Percentiles rank a stretch among this genome's conserved stretches.
These are phyloP conservation scores for Pachyrhizus erosus DNA, from an alignment of 306 rosid species.

Conservation along the genomic window DNA sequence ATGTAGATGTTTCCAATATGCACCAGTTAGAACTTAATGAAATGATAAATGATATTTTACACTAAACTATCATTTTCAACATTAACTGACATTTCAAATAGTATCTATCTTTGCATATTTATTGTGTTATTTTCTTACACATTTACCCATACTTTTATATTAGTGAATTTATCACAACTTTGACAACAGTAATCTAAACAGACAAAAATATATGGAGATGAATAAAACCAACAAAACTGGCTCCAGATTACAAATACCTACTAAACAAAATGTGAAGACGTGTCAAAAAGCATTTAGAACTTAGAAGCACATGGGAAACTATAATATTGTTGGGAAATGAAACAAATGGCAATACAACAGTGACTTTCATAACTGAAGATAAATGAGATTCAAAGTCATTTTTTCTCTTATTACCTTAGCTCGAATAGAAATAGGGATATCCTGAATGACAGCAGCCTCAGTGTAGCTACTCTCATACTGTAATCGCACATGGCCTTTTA, in stretches of 20 bases:
- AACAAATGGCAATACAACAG: neutral
- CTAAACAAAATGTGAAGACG: constrained; percentile 5
- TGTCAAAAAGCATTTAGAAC: neutral
- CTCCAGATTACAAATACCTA: neutral
- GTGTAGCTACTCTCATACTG: constrained; percentile 95
- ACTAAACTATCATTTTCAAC: neutral
- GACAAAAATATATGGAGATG: neutral
- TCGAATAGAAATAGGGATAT: constrained; percentile 86
- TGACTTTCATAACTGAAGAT: constrained; percentile 4
- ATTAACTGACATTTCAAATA: constrained; percentile 8
- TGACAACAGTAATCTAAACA: constrained; percentile 1
- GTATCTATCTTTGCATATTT: neutral
- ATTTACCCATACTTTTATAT: neutral
- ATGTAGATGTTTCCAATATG: neutral
- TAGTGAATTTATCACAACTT: constrained; percentile 19
- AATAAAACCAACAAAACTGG: constrained; percentile 34
- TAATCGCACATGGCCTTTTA: constrained; percentile 89
- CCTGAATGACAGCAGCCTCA: constrained; percentile 80
- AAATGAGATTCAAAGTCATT: constrained; percentile 29
- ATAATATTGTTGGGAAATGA: constrained; percentile 4
- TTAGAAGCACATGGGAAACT: neutral
- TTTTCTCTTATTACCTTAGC: constrained; percentile 67
- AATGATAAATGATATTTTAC: neutral
- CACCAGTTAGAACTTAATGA: neutral
- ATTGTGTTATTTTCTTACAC: neutral